A percentile compares a stretch with the other conserved stretches of the same genome.
These are phyloP conservation scores for Pinus taeda DNA, from an alignment of 75 land plant genomes.

Conservation along the genomic window DNA sequence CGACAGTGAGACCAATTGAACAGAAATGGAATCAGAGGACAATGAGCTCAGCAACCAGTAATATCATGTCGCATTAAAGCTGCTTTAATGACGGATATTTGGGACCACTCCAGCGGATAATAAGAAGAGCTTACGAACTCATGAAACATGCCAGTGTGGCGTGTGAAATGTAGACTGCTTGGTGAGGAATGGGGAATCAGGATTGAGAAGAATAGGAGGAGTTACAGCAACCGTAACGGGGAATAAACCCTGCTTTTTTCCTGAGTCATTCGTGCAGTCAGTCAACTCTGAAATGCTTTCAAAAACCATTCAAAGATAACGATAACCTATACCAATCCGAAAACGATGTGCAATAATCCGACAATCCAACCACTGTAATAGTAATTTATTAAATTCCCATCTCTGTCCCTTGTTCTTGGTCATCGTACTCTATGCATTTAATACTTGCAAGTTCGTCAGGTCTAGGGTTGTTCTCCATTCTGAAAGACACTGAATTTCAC, in stretches of 20 bases:
- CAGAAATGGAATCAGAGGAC: not conserved
- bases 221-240: not conserved
- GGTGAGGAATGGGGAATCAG: not conserved
- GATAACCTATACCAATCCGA: not conserved
- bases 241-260: not conserved
- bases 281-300: slow-evolving; percentile 1
- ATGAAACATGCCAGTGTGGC: too few relatives aligned
- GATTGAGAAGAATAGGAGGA: not conserved
- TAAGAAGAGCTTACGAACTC: too few relatives aligned
- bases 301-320: not conserved
- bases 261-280: not conserved
- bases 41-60: not conserved
- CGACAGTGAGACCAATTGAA: not conserved
- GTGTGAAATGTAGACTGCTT: not conserved
- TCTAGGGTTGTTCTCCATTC: not conserved
- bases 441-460: not conserved
- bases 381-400: not conserved
- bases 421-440: not conserved
- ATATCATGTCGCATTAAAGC: not conserved
- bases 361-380: not conserved
- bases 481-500: not conserved
- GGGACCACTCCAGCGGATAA: too few relatives aligned
- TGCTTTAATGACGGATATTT: not conserved
- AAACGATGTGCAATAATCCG: not conserved
- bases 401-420: not conserved